Evolutionary conservation across 305 asterid genomes (phyloP), one percentile per base, ranked within the genome.

Genomic region (Withania somnifera): DNA sequence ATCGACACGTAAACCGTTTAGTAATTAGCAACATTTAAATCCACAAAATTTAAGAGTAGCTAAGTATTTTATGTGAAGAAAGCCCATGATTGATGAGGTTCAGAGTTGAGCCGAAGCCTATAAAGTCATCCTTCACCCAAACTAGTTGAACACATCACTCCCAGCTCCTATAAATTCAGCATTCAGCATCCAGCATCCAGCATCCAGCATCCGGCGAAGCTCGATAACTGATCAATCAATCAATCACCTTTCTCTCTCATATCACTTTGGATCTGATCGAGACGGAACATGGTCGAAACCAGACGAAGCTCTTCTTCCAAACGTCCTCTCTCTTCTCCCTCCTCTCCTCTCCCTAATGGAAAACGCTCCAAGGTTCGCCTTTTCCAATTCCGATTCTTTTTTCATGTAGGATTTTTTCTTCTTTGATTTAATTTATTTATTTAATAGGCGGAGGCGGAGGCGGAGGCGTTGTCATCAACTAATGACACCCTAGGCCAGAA

Each of bases 261-360:
- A 14, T 63, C 71, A 28, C 71, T 63, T 15, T 77, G 71, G 85
- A 83, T 66, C 83, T 51, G 51, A 24, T 40, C 51, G 22, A 53
- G 57, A 34, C 42, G 56, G 38, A 85, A 67, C 32, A 86, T 86
- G 89, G 89, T 86, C 11, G 89, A 86, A 77, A 86, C 89, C 64
- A 84, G 87, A 71, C 81, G 89, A 77, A 84, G 86, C 50, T 82
- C 88, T 80, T 84, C 87, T 60, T 86, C 87, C 9, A 86, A 86
- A 28, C 87, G 89, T 6, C 77, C 89, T 26, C 86, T 82, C 11
- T 76, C 86, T 66, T 84, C 89, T 64, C 81, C 87, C 0, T 84
- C 89, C 14, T 86, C 87, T 63, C 81, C 89, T 66, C 26, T 79
- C 22, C 83, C 87, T 30, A 79, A 80, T 58, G 87, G 86, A 22